Evolutionary conservation across 1,284 basidiomycete genomes (phyloP), one percentile per base, ranked within the genome.

Genomic region (Tylopilus orsonianus): DNA sequence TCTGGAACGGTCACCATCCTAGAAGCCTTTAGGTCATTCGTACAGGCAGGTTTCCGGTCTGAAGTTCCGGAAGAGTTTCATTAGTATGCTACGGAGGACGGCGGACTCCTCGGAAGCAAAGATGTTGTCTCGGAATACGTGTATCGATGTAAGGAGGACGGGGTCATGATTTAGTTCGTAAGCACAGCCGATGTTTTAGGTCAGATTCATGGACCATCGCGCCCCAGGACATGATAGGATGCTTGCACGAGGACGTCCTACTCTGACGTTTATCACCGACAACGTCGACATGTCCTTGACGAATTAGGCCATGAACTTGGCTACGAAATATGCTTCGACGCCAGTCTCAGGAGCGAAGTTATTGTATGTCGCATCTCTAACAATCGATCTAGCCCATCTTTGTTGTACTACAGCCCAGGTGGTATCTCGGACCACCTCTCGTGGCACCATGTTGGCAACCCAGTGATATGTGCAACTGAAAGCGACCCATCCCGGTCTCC

Each of bases 31-130:
- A 80, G 89, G 24, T 87, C 82, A 2, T 77, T 97, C 45, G 77
- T 93, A 54, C 72, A 78, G 19, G 76, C 83, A 35, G 80, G 86
- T 58, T 97, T 88, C 75, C 78, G 69, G 14, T 93, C 94, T 27
- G 70, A 73, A 42, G 75, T 80, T 39, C 79, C 87, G 5, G 81
- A 97, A 46, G 93, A 97, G 66, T 94, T 97, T 70, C 92, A 94
- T 67, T 97, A 87, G 87, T 97, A 92, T 66, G 87, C 87, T 45
- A 92, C 90, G 29, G 92, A 96, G 73, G 92, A 96, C 72, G 90
- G 86, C 30, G 93, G 94, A 18, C 79, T 97, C 35, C 81, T 97
- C 45, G 93, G 94, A 32, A 91, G 88, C 38, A 92, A 96, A 68
- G 94, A 91, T 6, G 80, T 97, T 37, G 93, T 90, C 23, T 75